Base-by-base conservation (phyloP, 148 eudicot genomes). In the Rhododendron henanense region DNA sequence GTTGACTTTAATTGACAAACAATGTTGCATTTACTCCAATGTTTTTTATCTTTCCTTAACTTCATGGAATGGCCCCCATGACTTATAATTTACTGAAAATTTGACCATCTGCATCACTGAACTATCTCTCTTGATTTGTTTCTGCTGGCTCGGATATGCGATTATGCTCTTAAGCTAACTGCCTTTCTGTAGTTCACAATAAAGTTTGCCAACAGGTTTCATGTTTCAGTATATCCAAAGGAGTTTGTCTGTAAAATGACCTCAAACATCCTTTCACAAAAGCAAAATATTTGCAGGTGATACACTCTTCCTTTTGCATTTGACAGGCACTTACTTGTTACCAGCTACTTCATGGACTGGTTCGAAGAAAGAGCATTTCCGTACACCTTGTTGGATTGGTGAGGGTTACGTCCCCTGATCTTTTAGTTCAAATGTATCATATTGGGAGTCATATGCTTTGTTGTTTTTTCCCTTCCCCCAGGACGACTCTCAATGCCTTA, bases 281-380 rank as follows among this genome's bases (percentile, higher is more conserved):
- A 8, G 48, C 13, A 37, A 55, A 35, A 59, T 63, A 7, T 45
- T 76, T 11, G n/a, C 73, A 55, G 51, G 51, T 84, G 35, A 75
- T 6, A 28, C 44, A 78, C 25, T 76, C 53, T 53, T 87, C 47
- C 75, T 55, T 84, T 87, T 87, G 76, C 81, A 41, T 51, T 85
- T 88, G 86, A 83, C 94, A 97, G 99, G 99, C 85, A 87, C 92
- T 97, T 50, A 93, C 94, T 81, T 97, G 99, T 93, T 88, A 89
- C 88, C 95, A 95, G 88, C 90, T 97, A 78, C 94, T 97, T 83
- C 91, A 90, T 87, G 98, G 96, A 85, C 92, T 97, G 86, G 98
- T 92, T 85, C 92, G 94, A 28, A 92, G 96, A 85, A 94, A 83
- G 89, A 93, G 89, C 79, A 87, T 93, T 79, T 93, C 94, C 85